These are phyloP conservation scores for Thoreauomyces humboldtii DNA, from an alignment of 192 early-diverging fungal species.

Conservation along the genomic window DNA sequence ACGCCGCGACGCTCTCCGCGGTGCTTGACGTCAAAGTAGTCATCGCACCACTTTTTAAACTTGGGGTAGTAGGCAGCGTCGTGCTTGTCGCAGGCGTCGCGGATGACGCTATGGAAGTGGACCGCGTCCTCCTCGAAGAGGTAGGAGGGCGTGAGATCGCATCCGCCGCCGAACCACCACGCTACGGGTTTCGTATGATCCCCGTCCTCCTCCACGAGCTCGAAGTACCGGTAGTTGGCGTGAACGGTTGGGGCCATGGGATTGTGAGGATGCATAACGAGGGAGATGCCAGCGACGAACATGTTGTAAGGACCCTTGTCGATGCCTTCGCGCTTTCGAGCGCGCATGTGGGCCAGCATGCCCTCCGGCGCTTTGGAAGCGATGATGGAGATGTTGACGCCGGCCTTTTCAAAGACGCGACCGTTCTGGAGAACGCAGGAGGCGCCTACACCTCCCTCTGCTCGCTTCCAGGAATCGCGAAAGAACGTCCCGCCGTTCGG, in stretches of 20 bases:
- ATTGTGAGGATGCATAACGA: constrained; percentile 94
- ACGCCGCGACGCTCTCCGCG: constrained; percentile 87
- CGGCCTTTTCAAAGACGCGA: constrained; percentile 94
- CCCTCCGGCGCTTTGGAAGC: constrained; percentile 55
- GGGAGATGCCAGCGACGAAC: constrained; percentile 86
- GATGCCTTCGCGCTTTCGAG: constrained; percentile 66
- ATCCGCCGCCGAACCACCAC: constrained; percentile 97
- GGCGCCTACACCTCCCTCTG: constrained; percentile 91
- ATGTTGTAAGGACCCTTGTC: constrained; percentile 41
- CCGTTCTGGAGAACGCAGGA: constrained; percentile 91
- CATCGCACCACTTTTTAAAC: constrained; percentile 97
- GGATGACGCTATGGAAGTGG: constrained; percentile 92
- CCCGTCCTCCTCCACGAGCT: constrained; percentile 63
- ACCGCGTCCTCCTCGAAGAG: constrained; percentile 86
- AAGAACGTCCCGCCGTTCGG: constrained; percentile 51
- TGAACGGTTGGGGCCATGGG: constrained; percentile 96
- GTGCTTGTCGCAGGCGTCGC: constrained; percentile 88
- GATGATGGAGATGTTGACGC: constrained; percentile 90
- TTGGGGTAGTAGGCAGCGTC: constrained; percentile 77
- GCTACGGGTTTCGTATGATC: constrained; percentile 63
- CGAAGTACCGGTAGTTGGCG: constrained; percentile 97
- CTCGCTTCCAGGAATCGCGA: constrained; percentile 79
- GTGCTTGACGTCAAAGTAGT: constrained; percentile 88
- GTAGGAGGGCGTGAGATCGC: constrained; percentile 91
- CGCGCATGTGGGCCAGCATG: constrained; percentile 91